Evolutionary conservation across 805 yeast genomes (phyloP).

Genomic region (Starmerella bacillaris): DNA sequence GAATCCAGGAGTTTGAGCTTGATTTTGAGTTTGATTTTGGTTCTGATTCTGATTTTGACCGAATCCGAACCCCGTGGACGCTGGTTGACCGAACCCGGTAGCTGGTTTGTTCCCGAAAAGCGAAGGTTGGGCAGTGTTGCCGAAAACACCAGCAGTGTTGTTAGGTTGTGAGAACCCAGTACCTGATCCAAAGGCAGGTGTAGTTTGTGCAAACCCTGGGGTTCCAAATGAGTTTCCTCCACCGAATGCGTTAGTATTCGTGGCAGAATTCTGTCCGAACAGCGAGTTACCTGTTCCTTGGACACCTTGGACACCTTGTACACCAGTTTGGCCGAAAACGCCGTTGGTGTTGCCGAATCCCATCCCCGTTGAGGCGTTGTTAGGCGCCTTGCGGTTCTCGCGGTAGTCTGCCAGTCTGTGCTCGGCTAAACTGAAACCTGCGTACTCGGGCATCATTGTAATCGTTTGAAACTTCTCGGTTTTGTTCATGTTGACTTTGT

Average conservation of each 20-base stretch:
- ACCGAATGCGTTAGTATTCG: constrained; percentile 2
- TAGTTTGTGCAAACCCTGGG: background rate
- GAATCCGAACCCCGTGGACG: constrained; percentile 11
- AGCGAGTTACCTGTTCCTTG: background rate
- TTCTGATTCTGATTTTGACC: constrained; percentile 3
- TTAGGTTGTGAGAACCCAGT: background rate
- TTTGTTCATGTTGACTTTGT: constrained; percentile 19
- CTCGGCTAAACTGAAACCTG: constrained; percentile 67
- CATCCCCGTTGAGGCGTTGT: constrained; percentile 2
- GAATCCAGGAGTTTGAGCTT: constrained; percentile 1
- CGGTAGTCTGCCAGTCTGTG: constrained; percentile 76
- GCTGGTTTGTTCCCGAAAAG: constrained; percentile 23
- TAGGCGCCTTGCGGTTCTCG: constrained; percentile 35
- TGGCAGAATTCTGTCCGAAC: background rate
- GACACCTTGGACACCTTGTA: background rate
- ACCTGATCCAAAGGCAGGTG: background rate
- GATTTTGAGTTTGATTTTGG: too few species aligned
- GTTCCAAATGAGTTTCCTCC: background rate
- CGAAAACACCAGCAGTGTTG: constrained; percentile 3
- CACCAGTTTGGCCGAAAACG: constrained; percentile 10
- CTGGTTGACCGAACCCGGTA: constrained; percentile 8
- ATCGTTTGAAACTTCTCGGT: constrained; percentile 47
- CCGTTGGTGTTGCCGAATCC: constrained; percentile 7
- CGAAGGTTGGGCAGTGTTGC: constrained; percentile 14
- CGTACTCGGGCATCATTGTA: constrained; percentile 79